Conservation (phyloP, 192 early-diverging fungal genomes). For the Backusella morwellensis region DNA sequence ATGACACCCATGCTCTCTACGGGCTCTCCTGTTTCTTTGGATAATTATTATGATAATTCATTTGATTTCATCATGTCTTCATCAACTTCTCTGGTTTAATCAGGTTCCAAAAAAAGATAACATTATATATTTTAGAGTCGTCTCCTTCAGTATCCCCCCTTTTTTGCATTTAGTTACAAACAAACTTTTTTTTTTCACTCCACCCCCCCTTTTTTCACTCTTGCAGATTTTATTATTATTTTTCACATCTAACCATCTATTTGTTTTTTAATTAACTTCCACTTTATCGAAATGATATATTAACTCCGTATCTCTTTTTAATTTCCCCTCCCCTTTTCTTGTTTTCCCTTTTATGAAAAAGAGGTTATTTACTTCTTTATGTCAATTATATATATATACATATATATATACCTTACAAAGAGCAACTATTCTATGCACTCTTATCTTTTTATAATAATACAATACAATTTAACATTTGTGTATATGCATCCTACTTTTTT, state of each 20-base stretch:
- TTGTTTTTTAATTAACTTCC: background rate
- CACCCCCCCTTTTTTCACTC: background rate
- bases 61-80: background rate
- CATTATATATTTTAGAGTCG: background rate
- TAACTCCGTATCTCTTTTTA: background rate
- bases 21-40: background rate
- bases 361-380: background rate
- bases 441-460: background rate
- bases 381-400: background rate
- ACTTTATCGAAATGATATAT: background rate
- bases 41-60: slow-evolving; percentile 7
- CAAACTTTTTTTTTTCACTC: background rate
- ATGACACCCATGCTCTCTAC: slow-evolving; percentile 13
- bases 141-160: background rate
- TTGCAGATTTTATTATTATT: background rate
- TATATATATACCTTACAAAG: background rate
- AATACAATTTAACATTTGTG: background rate
- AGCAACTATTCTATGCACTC: background rate
- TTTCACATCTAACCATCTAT: background rate
- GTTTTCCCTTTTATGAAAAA: background rate
- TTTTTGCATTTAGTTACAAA: background rate
- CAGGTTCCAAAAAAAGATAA: background rate
- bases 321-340: background rate
- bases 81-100: background rate
- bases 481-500: background rate